These are phyloP conservation scores for Biscogniauxia sp. DNA, from an alignment of 2,329 filamentous ascomycete genomes.

Conservation along the genomic window DNA sequence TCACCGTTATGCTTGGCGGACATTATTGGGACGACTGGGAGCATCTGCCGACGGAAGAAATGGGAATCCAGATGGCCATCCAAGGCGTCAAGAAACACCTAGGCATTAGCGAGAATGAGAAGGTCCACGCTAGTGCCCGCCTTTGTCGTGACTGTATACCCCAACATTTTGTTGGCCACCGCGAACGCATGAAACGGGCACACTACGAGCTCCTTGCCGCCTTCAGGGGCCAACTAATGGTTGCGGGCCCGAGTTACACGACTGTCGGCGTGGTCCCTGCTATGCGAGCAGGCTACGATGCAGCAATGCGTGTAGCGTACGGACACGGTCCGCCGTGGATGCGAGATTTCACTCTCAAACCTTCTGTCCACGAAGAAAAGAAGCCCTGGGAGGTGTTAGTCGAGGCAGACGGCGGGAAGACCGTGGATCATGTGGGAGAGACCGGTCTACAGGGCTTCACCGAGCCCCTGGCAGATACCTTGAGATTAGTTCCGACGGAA, in stretches of 20 bases:
- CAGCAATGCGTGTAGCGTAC: constrained; percentile 39
- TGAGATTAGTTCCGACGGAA: too few species aligned
- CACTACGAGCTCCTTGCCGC: constrained; percentile 51
- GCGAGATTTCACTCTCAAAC: neutral
- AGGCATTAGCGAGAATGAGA: constrained; percentile 58
- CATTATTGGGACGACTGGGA: constrained; percentile 78
- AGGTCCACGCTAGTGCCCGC: constrained; percentile 59
- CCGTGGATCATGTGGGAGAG: constrained; percentile 22
- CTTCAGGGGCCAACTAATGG: constrained; percentile 63
- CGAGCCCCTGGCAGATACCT: neutral
- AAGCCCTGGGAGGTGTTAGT: too few species aligned
- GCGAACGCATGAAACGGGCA: constrained; percentile 55
- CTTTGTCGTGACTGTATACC: constrained; percentile 74
- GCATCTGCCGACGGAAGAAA: constrained; percentile 58
- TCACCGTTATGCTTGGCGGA: constrained; percentile 93
- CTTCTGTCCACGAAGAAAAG: too few species aligned
- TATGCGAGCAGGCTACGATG: constrained; percentile 49
- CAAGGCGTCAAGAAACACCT: constrained; percentile 71
- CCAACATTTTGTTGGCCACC: constrained; percentile 82
- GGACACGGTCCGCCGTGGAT: constrained; percentile 22
- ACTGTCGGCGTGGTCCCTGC: constrained; percentile 50
- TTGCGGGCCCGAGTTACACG: constrained; percentile 57
- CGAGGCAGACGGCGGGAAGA: neutral
- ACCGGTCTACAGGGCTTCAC: constrained; percentile 28
- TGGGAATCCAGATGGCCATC: constrained; percentile 69